A percentile compares a stretch with the other conserved stretches of the same genome.
phyloP scores from a whole-genome alignment of 352 stramenopile genomes.

The Globisporangium perplexum region DNA sequence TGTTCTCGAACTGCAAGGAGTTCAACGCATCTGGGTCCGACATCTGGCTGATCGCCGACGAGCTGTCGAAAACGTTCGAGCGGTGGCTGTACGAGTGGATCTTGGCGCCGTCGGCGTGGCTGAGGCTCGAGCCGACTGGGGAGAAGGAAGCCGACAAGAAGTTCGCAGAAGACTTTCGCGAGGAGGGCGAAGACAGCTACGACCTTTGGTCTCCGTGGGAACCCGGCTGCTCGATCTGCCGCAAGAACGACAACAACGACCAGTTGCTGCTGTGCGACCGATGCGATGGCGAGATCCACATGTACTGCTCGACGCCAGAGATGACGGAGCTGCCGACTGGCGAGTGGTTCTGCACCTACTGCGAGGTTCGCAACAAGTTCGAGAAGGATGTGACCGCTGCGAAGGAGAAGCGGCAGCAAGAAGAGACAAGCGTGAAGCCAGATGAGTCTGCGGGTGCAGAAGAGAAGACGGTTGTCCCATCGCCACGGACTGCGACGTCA shows the following conservation, averaged over 20 bases:
- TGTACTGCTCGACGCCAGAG: conserved; percentile 70
- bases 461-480: conserved; percentile 1
- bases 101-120: conserved; percentile 67
- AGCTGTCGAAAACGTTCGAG: conserved; percentile 72
- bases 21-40: conserved; percentile 82
- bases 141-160: conserved; percentile 37
- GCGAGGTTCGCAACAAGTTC: conserved; percentile 45
- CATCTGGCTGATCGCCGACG: conserved; percentile 72
- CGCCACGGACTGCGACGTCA: conserved; percentile 1
- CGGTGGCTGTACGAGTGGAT: conserved; percentile 88
- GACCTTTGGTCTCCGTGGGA: conserved; percentile 77
- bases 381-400: conserved; percentile 16
- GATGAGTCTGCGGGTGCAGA: conserved; percentile 5
- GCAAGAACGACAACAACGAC: conserved; percentile 69
- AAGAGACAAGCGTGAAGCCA: not conserved
- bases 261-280: conserved; percentile 78
- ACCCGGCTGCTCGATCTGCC: conserved; percentile 70
- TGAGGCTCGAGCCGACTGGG: conserved; percentile 56
- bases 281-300: conserved; percentile 87
- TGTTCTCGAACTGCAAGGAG: conserved; percentile 85
- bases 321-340: conserved; percentile 66
- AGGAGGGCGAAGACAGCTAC: conserved; percentile 54
- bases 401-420: conserved; percentile 14
- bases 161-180: conserved; percentile 54
- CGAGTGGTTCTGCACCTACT: conserved; percentile 84